Percentiles rank a stretch among this genome's conserved stretches.
Evolutionary conservation across 2,329 filamentous ascomycete genomes (phyloP).

Genomic region (Colletotrichum cuscutae): DNA sequence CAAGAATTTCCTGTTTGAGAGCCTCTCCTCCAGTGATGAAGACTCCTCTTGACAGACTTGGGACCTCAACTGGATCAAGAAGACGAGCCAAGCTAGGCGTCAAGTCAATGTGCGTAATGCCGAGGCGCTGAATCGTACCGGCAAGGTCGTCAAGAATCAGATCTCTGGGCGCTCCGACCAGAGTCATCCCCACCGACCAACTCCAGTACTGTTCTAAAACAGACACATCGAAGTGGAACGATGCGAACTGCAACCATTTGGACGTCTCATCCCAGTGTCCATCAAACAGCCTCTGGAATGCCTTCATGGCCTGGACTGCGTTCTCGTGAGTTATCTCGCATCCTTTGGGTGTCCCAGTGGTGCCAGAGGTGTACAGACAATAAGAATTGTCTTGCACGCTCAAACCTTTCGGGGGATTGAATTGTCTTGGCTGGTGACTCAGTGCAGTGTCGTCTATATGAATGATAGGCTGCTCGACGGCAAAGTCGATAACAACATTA

Average conservation of each 20-base stretch:
- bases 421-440: conserved; percentile 26
- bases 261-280: conserved; percentile 79
- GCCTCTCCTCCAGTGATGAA: conserved; percentile 95
- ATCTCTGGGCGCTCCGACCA: conserved; percentile 85
- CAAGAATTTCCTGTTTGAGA: conserved; percentile 87
- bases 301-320: conserved; percentile 87
- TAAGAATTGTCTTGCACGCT: conserved; percentile 72
- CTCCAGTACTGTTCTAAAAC: conserved; percentile 96
- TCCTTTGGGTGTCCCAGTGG: conserved; percentile 87
- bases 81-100: conserved; percentile 88
- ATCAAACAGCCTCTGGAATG: conserved; percentile 82
- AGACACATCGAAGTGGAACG: conserved; percentile 94
- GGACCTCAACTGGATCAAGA: conserved; percentile 82
- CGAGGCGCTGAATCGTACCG: conserved; percentile 74
- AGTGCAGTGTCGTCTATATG: conserved; percentile 46
- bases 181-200: conserved; percentile 88
- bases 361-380: conserved; percentile 88
- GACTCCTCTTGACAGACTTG: conserved; percentile 81
- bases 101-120: conserved; percentile 90
- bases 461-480: conserved; percentile 45
- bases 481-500: conserved; percentile 51
- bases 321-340: conserved; percentile 92
- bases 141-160: conserved; percentile 86
- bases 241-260: conserved; percentile 91
- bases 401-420: conserved; percentile 41